Evolutionary conservation across 208 protist species (phyloP).

Genomic region (Leishmania braziliensis): DNA sequence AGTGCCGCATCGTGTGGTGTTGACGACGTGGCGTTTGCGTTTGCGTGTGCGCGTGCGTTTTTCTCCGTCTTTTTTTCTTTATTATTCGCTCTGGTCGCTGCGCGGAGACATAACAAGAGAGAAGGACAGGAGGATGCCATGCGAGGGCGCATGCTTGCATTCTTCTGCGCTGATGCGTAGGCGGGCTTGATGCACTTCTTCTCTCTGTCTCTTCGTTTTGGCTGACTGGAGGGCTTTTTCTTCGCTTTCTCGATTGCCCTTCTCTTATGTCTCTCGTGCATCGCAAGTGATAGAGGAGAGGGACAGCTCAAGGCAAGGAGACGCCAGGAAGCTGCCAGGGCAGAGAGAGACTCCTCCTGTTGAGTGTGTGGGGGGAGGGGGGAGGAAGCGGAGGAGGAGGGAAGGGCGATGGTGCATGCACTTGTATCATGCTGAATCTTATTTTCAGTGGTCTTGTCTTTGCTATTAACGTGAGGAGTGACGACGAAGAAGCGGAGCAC

Average conservation of each 20-base stretch:
- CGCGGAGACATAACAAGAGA: not conserved
- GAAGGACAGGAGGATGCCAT: not conserved
- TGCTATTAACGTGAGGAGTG: not conserved
- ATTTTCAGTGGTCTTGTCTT: not conserved
- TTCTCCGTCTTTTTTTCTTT: not conserved
- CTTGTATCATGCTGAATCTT: not conserved
- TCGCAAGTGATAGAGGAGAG: not conserved
- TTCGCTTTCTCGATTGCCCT: not conserved
- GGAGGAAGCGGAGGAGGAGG: not conserved
- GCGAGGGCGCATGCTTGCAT: not conserved
- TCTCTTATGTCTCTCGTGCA: not conserved
- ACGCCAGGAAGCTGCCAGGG: not conserved
- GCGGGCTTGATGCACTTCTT: not conserved
- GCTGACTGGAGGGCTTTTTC: not conserved
- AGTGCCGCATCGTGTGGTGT: not conserved
- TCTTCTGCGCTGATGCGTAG: not conserved
- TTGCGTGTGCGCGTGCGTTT: not conserved
- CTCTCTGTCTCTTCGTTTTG: not conserved
- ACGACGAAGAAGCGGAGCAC: not conserved
- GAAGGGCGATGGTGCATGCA: not conserved
- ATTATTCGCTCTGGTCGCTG: not conserved
- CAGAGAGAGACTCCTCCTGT: not conserved
- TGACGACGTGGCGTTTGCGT: not conserved
- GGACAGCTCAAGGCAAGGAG: not conserved
- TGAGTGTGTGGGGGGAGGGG: not conserved